Percentiles rank a stretch among this genome's conserved stretches.
These are phyloP conservation scores for Leccinum olivaceopallidum DNA, from an alignment of 768 basidiomycete species.

Conservation along the genomic window DNA sequence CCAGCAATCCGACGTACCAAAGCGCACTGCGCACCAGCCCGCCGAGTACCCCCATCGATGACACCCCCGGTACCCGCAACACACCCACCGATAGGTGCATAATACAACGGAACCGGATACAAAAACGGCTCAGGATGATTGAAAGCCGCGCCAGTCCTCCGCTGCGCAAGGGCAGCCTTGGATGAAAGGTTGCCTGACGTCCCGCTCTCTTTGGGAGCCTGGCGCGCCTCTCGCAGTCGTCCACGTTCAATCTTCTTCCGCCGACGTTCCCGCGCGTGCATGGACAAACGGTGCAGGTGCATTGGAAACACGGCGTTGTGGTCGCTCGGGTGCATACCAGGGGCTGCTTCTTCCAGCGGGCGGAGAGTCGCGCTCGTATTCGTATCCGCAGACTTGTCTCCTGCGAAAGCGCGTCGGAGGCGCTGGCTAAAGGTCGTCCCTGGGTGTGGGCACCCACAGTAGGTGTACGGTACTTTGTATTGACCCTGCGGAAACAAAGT, in stretches of 20 bases:
- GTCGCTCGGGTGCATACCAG: constrained; percentile 53
- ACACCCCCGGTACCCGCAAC: not conserved
- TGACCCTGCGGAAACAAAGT: constrained; percentile 33
- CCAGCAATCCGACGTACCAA: not conserved
- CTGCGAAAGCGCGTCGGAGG: constrained; percentile 1
- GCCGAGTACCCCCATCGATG: not conserved
- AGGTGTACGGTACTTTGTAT: constrained; percentile 52
- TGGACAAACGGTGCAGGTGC: constrained; percentile 8
- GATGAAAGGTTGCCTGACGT: too few species aligned
- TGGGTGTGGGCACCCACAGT: constrained; percentile 58
- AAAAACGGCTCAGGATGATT: too few species aligned
- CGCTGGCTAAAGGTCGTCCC: constrained; percentile 37
- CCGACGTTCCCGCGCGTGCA: not conserved
- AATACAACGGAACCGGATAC: too few species aligned
- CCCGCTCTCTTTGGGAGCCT: too few species aligned
- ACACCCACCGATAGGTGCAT: too few species aligned
- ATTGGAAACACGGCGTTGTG: constrained; percentile 47
- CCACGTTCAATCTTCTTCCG: too few species aligned
- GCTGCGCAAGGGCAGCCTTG: too few species aligned
- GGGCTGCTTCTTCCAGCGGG: constrained; percentile 36
- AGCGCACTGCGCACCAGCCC: not conserved
- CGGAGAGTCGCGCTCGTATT: constrained; percentile 24
- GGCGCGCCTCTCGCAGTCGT: too few species aligned
- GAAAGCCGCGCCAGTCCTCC: too few species aligned
- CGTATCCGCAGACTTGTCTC: constrained; percentile 3